Evolutionary conservation across 768 basidiomycete species (phyloP).

Genomic region (Dentipellis fragilis): DNA sequence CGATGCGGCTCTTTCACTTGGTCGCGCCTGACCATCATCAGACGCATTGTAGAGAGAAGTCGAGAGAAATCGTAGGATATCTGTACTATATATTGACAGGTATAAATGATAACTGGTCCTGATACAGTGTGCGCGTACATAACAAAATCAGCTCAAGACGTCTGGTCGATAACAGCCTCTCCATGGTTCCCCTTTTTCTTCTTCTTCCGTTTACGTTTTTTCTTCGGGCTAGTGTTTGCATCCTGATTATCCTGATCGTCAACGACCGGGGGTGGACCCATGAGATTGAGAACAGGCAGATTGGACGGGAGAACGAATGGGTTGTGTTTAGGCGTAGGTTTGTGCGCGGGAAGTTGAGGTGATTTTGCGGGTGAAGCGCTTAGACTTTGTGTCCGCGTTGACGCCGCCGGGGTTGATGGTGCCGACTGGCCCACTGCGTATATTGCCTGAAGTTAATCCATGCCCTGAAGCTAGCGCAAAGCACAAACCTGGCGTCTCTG

Average conservation of each 20-base stretch:
- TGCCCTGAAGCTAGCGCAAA: too few relatives aligned
- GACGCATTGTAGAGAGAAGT: too few relatives aligned
- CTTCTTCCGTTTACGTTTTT: conserved; percentile 6
- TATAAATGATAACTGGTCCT: neutral
- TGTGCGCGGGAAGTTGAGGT: too few relatives aligned
- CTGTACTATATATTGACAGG: neutral
- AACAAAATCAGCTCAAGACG: too few relatives aligned
- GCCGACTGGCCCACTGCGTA: too few relatives aligned
- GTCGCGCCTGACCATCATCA: neutral
- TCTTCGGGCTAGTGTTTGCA: conserved; percentile 1
- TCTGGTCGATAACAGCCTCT: neutral
- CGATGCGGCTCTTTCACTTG: too few relatives aligned
- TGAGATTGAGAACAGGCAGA: conserved; percentile 6
- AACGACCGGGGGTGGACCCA: conserved; percentile 2
- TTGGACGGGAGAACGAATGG: neutral
- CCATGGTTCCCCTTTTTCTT: conserved; percentile 5
- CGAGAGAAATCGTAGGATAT: neutral
- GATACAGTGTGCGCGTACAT: neutral
- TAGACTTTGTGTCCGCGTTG: too few relatives aligned
- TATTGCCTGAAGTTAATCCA: too few relatives aligned
- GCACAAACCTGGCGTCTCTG: too few relatives aligned
- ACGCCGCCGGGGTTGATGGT: too few relatives aligned
- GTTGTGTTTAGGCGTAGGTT: neutral
- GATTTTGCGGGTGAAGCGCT: too few relatives aligned
- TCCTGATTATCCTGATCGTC: neutral